phyloP scores from a whole-genome alignment of 768 basidiomycete species.

The Gyrodon lividus region DNA sequence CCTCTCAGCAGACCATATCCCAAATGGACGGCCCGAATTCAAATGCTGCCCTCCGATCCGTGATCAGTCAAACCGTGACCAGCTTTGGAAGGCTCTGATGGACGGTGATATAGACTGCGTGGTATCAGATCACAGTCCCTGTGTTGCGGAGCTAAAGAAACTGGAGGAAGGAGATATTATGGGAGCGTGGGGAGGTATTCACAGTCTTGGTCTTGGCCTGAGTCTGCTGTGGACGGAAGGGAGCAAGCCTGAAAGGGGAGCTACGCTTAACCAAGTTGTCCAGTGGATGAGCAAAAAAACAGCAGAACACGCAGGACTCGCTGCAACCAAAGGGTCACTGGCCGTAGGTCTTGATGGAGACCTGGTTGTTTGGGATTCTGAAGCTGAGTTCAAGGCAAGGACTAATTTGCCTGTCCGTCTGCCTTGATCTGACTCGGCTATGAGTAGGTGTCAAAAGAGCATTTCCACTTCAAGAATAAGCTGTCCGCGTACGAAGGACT shows the following conservation, averaged over 20 bases:
- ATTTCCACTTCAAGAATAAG: conserved; percentile 90
- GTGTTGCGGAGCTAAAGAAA: conserved; percentile 77
- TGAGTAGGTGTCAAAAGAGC: conserved; percentile 66
- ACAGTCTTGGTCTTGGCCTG: conserved; percentile 85
- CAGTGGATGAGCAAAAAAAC: conserved; percentile 75
- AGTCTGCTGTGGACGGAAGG: conserved; percentile 90
- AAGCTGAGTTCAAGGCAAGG: conserved; percentile 42
- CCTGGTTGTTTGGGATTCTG: conserved; percentile 80
- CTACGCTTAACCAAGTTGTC: conserved; percentile 60
- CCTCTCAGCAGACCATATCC: conserved; percentile 70
- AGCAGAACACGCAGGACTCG: conserved; percentile 78
- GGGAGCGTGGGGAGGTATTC: conserved; percentile 94
- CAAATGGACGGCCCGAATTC: conserved; percentile 77
- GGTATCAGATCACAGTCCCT: conserved; percentile 96
- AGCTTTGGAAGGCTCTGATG: conserved; percentile 77
- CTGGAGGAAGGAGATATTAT: conserved; percentile 78
- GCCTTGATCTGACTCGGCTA: conserved; percentile 5
- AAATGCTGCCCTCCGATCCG: conserved; percentile 98
- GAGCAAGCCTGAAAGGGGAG: conserved; percentile 45
- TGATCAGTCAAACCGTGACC: conserved; percentile 64
- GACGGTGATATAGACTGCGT: conserved; percentile 88
- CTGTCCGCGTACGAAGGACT: conserved; percentile 85
- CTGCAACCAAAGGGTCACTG: conserved; percentile 67
- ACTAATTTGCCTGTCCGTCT: background rate
- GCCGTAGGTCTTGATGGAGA: conserved; percentile 80